Evolutionary conservation across 2,329 filamentous ascomycete species (phyloP).

Genomic region (Gliomastix tumulicola): DNA sequence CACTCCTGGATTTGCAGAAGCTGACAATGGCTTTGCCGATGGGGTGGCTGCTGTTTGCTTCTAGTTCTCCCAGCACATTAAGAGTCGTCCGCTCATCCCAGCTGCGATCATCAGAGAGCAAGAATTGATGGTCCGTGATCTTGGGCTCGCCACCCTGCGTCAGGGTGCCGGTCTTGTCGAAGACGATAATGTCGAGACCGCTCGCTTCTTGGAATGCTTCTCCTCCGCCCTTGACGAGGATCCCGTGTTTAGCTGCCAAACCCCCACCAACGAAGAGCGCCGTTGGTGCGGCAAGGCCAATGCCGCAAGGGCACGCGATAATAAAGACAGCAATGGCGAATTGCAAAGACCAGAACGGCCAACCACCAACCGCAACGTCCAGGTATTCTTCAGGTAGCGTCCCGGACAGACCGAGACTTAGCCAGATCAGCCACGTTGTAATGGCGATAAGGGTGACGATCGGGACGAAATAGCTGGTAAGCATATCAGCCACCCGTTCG

Average conservation of each 20-base stretch:
- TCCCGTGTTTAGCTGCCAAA: slow-evolving; percentile 70
- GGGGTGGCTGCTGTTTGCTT: slow-evolving; percentile 53
- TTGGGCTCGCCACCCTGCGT: slow-evolving; percentile 54
- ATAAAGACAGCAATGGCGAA: slow-evolving; percentile 86
- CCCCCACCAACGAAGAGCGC: slow-evolving; percentile 80
- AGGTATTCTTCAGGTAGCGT: slow-evolving; percentile 1
- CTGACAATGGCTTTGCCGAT: slow-evolving; percentile 45
- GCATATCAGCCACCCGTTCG: slow-evolving; percentile 63
- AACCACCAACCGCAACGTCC: slow-evolving; percentile 57
- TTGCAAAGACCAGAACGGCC: slow-evolving; percentile 67
- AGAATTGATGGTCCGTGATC: slow-evolving; percentile 42
- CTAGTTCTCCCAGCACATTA: slow-evolving; percentile 34
- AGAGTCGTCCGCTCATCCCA: slow-evolving; percentile 2
- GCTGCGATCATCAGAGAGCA: slow-evolving; percentile 16
- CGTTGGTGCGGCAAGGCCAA: slow-evolving; percentile 76
- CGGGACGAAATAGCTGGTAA: slow-evolving; percentile 74
- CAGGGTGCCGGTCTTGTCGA: slow-evolving; percentile 72
- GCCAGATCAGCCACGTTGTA: slow-evolving; percentile 65
- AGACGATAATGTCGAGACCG: slow-evolving; percentile 60
- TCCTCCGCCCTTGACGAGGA: slow-evolving; percentile 77
- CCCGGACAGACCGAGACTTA: slow-evolving; percentile 54
- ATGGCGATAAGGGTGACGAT: slow-evolving; percentile 64
- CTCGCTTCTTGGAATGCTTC: slow-evolving; percentile 71
- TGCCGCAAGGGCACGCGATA: slow-evolving; percentile 77
- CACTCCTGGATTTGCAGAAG: background rate